These are phyloP conservation scores for Cardamine occulta DNA, from an alignment of 345 rosid species.

Conservation along the genomic window DNA sequence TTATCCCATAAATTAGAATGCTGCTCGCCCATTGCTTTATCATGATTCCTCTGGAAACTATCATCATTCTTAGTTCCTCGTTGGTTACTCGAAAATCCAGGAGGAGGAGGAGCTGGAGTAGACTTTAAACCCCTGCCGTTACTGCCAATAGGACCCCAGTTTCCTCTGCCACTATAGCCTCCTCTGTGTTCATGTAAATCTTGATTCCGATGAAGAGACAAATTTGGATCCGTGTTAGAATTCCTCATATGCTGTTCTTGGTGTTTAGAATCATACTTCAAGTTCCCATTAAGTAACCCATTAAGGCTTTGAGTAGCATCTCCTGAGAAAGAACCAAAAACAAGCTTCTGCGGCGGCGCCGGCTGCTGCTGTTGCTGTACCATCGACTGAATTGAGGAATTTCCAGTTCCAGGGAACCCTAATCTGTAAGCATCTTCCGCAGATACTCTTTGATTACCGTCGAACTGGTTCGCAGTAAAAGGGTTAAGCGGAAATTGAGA, in stretches of 20 bases:
- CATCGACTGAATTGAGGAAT: constrained; percentile 45
- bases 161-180: constrained; percentile 46
- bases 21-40: constrained; percentile 39
- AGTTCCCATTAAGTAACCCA: constrained; percentile 42
- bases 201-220: constrained; percentile 41
- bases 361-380: constrained; percentile 47
- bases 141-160: constrained; percentile 45
- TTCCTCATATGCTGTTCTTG: constrained; percentile 42
- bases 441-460: constrained; percentile 41
- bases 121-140: constrained; percentile 46
- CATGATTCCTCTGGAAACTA: constrained; percentile 43
- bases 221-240: constrained; percentile 35
- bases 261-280: constrained; percentile 43
- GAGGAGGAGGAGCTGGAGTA: constrained; percentile 38
- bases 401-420: constrained; percentile 51
- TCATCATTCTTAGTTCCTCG: constrained; percentile 28
- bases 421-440: constrained; percentile 56
- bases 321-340: constrained; percentile 65
- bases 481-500: constrained; percentile 48
- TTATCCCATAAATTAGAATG: constrained; percentile 40
- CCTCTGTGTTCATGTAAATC: constrained; percentile 46
- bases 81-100: constrained; percentile 45
- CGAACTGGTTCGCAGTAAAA: constrained; percentile 43
- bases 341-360: constrained; percentile 41
- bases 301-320: constrained; percentile 48